These are phyloP conservation scores for Globisporangium cederbergense DNA, from an alignment of 352 stramenopile species.

Conservation along the genomic window DNA sequence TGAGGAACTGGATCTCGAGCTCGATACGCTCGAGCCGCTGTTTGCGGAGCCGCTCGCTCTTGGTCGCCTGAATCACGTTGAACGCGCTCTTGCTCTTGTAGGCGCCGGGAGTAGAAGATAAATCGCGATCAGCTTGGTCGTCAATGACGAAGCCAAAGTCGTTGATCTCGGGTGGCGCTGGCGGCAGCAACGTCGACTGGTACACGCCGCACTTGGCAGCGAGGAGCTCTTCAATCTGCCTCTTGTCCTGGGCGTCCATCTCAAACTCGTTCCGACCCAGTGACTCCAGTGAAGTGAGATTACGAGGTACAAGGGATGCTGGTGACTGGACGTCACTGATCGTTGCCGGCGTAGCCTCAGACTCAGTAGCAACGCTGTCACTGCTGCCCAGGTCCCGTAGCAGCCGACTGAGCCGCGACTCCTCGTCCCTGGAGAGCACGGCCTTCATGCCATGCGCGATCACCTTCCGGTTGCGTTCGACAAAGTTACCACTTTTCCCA, in stretches of 20 bases:
- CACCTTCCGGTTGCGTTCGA: slow-evolving; percentile 53
- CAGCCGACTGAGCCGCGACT: slow-evolving; percentile 35
- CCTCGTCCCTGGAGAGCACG: slow-evolving; percentile 58
- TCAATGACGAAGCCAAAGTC: slow-evolving; percentile 26
- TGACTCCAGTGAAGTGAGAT: neutral
- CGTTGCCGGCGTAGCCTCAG: neutral
- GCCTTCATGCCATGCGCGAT: slow-evolving; percentile 45
- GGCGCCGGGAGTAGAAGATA: neutral
- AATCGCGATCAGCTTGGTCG: neutral
- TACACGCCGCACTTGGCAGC: slow-evolving; percentile 31
- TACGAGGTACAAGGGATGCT: neutral
- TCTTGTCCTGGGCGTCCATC: slow-evolving; percentile 33
- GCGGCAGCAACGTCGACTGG: slow-evolving; percentile 24
- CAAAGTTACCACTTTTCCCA: slow-evolving; percentile 26
- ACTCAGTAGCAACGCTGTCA: neutral
- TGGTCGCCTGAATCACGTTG: slow-evolving; percentile 48
- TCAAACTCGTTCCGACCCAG: slow-evolving; percentile 34
- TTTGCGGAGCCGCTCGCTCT: slow-evolving; percentile 34
- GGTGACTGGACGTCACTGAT: neutral
- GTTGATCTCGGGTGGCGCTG: slow-evolving; percentile 13
- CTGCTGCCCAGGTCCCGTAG: slow-evolving; percentile 18
- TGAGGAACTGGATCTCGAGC: slow-evolving; percentile 52
- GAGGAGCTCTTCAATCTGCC: slow-evolving; percentile 49
- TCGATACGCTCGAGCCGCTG: slow-evolving; percentile 51
- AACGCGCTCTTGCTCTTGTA: slow-evolving; percentile 1